Percentiles rank a stretch among this genome's conserved stretches.
Conservation (phyloP, 1,284 basidiomycete species). For the Golubevia pallescens region DNA sequence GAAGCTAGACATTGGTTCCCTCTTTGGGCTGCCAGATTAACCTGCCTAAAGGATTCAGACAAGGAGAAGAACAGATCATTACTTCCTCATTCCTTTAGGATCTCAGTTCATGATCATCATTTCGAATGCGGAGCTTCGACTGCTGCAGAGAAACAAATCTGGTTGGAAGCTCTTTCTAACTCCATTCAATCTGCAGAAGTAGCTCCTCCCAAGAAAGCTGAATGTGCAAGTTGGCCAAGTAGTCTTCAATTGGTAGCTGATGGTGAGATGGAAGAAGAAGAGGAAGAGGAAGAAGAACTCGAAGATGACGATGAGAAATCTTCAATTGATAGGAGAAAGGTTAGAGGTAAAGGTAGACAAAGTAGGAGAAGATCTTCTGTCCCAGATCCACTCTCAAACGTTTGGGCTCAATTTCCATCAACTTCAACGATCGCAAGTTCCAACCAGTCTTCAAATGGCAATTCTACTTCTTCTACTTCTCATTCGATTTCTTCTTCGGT, state of each 20-base stretch:
- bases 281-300: background rate
- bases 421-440: too few relatives aligned
- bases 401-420: background rate
- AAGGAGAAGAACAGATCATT: slow-evolving; percentile 16
- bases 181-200: background rate
- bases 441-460: too few relatives aligned
- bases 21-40: slow-evolving; percentile 40
- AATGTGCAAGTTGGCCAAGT: background rate
- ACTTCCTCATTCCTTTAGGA: slow-evolving; percentile 48
- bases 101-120: slow-evolving; percentile 49
- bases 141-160: slow-evolving; percentile 43
- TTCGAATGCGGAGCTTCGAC: slow-evolving; percentile 57
- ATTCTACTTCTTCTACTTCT: too few relatives aligned
- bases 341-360: background rate
- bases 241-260: background rate
- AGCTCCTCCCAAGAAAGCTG: background rate
- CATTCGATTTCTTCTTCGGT: too few relatives aligned
- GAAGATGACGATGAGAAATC: background rate
- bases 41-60: slow-evolving; percentile 20
- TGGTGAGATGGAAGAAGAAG: background rate
- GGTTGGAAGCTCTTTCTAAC: slow-evolving; percentile 43
- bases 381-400: background rate
- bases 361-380: background rate
- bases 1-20: slow-evolving; percentile 59
- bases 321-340: background rate